A percentile compares a stretch with the other conserved stretches of the same genome.
phyloP scores from a whole-genome alignment of 2,329 filamentous ascomycete species.

The Alternaria sp. region DNA sequence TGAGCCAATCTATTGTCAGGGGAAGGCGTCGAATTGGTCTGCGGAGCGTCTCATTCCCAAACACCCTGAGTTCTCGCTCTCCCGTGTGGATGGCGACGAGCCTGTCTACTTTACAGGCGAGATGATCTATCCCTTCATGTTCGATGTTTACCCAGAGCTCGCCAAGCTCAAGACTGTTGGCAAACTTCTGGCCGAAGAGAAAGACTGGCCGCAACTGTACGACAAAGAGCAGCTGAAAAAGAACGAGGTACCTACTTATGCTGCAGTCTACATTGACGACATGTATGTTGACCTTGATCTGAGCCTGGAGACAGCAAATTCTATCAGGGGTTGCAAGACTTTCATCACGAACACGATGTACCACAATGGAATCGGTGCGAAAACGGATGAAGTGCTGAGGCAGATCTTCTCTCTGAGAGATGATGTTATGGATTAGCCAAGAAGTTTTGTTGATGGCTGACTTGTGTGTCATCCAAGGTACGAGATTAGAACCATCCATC shows the following conservation, averaged over 20 bases:
- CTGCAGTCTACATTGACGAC: constrained; percentile 83
- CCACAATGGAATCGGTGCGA: constrained; percentile 80
- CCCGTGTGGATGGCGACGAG: constrained; percentile 51
- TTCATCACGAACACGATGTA: constrained; percentile 88
- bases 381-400: constrained; percentile 77
- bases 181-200: constrained; percentile 71
- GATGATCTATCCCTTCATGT: constrained; percentile 89
- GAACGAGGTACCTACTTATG: constrained; percentile 87
- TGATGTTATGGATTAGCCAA: constrained; percentile 63
- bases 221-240: constrained; percentile 73
- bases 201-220: constrained; percentile 80
- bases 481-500: neutral
- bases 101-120: constrained; percentile 87
- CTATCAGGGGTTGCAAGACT: constrained; percentile 79
- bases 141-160: constrained; percentile 81
- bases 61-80: constrained; percentile 55
- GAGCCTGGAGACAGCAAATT: constrained; percentile 74
- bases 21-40: constrained; percentile 74
- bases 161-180: constrained; percentile 72
- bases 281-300: constrained; percentile 89
- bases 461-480: neutral
- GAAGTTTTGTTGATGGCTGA: neutral
- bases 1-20: constrained; percentile 85
- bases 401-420: constrained; percentile 81
- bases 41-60: constrained; percentile 69